A percentile compares a stretch with the other conserved stretches of the same genome.
Conservation (phyloP, 2,329 filamentous ascomycete species). For the Cladosporium sp. region DNA sequence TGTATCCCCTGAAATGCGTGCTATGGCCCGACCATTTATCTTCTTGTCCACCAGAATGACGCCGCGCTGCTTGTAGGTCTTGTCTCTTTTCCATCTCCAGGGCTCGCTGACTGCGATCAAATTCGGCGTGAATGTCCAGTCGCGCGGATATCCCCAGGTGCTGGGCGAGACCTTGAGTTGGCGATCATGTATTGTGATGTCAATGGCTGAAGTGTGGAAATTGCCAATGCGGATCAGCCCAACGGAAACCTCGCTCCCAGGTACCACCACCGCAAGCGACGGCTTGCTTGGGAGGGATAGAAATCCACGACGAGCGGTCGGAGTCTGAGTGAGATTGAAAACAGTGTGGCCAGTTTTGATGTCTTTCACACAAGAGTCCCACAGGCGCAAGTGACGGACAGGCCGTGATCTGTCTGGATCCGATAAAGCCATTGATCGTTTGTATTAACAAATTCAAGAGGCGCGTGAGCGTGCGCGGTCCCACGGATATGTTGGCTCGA, state of each 20-base stretch:
- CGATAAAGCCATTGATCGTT: neutral
- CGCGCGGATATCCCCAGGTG: neutral
- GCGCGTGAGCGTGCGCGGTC: neutral
- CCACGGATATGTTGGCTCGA: neutral
- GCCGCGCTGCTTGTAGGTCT: neutral
- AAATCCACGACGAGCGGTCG: neutral
- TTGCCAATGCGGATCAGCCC: neutral
- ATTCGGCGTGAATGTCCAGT: neutral
- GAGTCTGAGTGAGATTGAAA: neutral
- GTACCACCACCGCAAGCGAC: neutral
- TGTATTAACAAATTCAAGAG: neutral
- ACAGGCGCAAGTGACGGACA: neutral
- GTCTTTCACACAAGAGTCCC: neutral
- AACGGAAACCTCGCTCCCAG: neutral
- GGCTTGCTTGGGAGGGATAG: neutral
- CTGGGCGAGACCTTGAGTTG: neutral
- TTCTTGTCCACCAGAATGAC: slow-evolving; percentile 27
- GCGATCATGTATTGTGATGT: neutral
- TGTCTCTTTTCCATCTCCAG: neutral
- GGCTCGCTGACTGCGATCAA: neutral
- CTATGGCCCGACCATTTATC: slow-evolving; percentile 24
- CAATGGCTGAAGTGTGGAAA: neutral
- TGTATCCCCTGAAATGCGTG: slow-evolving; percentile 26
- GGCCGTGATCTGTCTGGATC: neutral
- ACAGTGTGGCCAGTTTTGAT: neutral